A percentile compares a stretch with the other conserved stretches of the same genome.
These are phyloP conservation scores for Xylaria grammica DNA, from an alignment of 495 filamentous ascomycete species.

Conservation along the genomic window DNA sequence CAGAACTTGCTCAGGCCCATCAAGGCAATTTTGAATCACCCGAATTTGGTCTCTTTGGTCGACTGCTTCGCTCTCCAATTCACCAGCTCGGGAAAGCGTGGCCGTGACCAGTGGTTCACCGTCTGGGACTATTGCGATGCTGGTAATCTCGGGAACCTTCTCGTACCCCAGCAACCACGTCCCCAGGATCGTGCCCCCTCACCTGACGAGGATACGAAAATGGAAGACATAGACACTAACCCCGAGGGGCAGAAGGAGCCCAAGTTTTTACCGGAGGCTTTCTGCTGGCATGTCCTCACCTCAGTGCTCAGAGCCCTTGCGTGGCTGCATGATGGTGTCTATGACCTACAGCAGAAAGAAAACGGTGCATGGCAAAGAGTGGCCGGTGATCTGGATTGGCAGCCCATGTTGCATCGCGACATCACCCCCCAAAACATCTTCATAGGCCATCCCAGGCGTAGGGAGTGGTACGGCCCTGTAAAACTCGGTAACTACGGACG, in stretches of 20 bases:
- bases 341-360: conserved; percentile 7
- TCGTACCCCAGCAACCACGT: conserved; percentile 25
- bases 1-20: conserved; percentile 20
- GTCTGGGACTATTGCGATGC: conserved; percentile 50
- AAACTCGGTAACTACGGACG: conserved; percentile 52
- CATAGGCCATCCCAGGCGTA: conserved; percentile 47
- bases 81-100: background rate
- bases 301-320: conserved; percentile 45
- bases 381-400: conserved; percentile 42
- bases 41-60: conserved; percentile 46
- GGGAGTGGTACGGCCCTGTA: conserved; percentile 53
- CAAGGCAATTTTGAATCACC: conserved; percentile 45
- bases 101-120: conserved; percentile 23
- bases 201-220: background rate
- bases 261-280: conserved; percentile 44
- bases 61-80: conserved; percentile 27
- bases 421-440: conserved; percentile 50
- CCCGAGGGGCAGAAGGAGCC: background rate
- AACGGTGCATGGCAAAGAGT: background rate
- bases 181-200: background rate
- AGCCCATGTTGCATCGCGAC: conserved; percentile 51
- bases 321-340: conserved; percentile 49
- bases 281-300: conserved; percentile 53
- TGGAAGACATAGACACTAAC: background rate
- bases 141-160: conserved; percentile 40